Base-by-base conservation (phyloP, 2,329 filamentous ascomycete genomes). In the Cadophora sp. region DNA sequence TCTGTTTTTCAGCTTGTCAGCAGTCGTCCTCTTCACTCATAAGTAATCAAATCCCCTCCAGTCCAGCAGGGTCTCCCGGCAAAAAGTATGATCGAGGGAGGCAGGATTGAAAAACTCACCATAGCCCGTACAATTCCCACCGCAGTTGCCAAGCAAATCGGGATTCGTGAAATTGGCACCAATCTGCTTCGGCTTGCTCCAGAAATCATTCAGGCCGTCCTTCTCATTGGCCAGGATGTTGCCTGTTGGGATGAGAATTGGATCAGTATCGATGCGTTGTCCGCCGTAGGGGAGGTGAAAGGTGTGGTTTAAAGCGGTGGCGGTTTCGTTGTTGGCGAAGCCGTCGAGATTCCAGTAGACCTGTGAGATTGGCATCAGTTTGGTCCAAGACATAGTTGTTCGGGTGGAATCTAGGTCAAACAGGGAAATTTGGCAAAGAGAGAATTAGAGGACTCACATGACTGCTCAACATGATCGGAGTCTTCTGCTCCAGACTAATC, bases 311-410 rank as follows among this genome's bases (percentile, higher is more conserved):
- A 92, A 83, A 16, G 86, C 85, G 1, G 81, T 83, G 67, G 83
- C 82, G 1, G 90, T 92, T 77, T 91, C 84, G 67, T 90, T 87
- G 80, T 94, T 93, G 75, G 90, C 85, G 75, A 92, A 95, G 40
- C 89, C 92, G 75, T 94, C 92, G 55, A 95, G 83, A 78, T 94
- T 94, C 92, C 92, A 95, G 84, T 95, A 95, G 8, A 87, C 87
- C 82, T 92, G 84, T 72, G 82, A 85, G 19, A 53, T 27, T 43
- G 4, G 16, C 22, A 26, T 66, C 34, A 62, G 43, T 12, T 40
- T 50, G 4, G 2, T 43, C 40, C 37, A 19, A 22, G 24, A 19
- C 40, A 16, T 6, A 26, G 29, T 55, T 16, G 31, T 58, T 48
- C 5, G 9, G 31, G 5, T 34, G 31, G 31, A 4, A 11, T 34